Evolutionary conservation across 2,329 filamentous ascomycete genomes (phyloP), one percentile per base, ranked within the genome.

Genomic region (Tolypocladium cylindrosporum): DNA sequence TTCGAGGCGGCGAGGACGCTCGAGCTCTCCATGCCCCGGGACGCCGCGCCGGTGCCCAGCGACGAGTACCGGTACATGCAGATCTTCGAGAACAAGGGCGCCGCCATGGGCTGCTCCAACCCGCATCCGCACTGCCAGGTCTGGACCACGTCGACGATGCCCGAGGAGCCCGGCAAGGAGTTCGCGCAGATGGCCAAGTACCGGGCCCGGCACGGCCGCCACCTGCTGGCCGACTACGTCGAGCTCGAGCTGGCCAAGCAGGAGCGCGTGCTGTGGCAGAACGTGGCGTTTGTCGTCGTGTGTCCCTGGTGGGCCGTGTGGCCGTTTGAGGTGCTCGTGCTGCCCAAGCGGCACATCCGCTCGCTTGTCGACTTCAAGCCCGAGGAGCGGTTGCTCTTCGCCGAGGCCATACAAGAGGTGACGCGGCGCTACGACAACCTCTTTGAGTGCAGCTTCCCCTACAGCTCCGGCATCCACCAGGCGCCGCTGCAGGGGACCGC

Each of bases 61-160:
- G 82, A 89, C 56, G 90, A 96, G 73, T 91, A 96, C 67, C 85
- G 89, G 57, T 97, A 96, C 75, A 97, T 99, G 92, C 94, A 99
- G 71, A 97, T 99, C 63, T 99, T 99, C 62, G 94, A 99, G 76
- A 99, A 99, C 79, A 99, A 99, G 75, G 94, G 94, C 55, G 86
- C 89, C 1, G 91, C 93, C 13, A 99, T 99, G 94, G 94, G 94
- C 55, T 99, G 94, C 78, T 97, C 93, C 1, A 99, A 99, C 72
- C 94, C 94, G 1, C 94, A 99, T 72, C 94, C 94, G 0, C 94
- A 99, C 74, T 93, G 94, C 59, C 94, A 99, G 72, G 81, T 97
- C 61, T 99, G 94, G 94, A 94, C 91, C 2, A 96, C 92, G 0
- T 96, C 90, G 27, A 88, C 86, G 8, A 77, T 97, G 64, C 94